These are phyloP conservation scores for Benincasa hispida DNA, from an alignment of 306 rosid species.

Conservation along the genomic window DNA sequence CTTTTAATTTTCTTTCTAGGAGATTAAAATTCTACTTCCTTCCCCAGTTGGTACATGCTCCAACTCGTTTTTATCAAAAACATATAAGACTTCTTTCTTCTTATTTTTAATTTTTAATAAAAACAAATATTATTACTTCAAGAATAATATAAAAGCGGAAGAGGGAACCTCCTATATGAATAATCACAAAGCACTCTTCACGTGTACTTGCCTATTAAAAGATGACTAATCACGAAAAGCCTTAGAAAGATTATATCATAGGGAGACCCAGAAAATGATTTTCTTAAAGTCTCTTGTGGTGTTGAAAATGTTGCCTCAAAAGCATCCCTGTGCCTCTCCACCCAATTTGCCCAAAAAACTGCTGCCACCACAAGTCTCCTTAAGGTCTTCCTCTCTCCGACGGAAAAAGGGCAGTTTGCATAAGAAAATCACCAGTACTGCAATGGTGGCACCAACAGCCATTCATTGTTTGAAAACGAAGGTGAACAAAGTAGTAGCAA, in stretches of 20 bases:
- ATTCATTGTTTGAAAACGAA: not conserved
- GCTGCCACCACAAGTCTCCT: not conserved
- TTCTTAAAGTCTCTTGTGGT: not conserved
- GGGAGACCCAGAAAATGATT: not conserved
- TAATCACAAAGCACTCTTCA: not conserved
- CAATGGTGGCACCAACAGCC: not conserved
- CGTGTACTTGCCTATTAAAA: not conserved
- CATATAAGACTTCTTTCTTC: not conserved
- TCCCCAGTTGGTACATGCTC: not conserved
- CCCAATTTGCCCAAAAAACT: not conserved
- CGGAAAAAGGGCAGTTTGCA: not conserved
- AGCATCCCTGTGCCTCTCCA: not conserved
- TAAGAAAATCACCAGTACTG: not conserved
- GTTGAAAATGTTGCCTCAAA: not conserved
- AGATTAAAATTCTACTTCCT: not conserved
- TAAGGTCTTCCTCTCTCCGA: not conserved
- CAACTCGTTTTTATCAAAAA: not conserved
- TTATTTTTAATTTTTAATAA: not conserved
- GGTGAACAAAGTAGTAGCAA: not conserved
- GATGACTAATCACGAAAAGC: not conserved
- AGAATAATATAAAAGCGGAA: not conserved
- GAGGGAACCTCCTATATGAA: not conserved
- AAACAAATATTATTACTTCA: not conserved
- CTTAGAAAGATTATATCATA: not conserved
- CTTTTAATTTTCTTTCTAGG: not conserved